Conservation (phyloP, 208 protist genomes). For the Leptomonas seymouri region DNA sequence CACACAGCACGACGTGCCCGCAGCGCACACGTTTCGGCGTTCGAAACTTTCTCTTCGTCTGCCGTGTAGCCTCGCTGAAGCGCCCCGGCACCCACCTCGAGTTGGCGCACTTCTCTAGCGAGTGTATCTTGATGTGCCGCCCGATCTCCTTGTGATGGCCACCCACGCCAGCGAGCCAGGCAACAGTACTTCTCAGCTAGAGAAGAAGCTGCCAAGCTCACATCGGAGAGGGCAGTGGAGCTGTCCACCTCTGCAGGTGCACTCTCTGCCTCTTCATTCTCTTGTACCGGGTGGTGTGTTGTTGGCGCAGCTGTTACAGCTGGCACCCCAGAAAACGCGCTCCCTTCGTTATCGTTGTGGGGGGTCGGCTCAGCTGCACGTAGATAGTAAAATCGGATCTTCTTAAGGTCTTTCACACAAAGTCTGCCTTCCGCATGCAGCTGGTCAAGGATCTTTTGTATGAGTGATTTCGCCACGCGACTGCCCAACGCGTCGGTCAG, state of each 20-base stretch:
- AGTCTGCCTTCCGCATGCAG: slow-evolving; percentile 54
- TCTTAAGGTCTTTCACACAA: slow-evolving; percentile 81
- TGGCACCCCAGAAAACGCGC: background rate
- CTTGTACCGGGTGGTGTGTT: background rate
- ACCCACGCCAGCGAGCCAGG: slow-evolving; percentile 22
- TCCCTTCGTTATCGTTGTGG: background rate
- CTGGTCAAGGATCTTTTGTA: slow-evolving; percentile 75
- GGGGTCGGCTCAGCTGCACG: slow-evolving; percentile 5
- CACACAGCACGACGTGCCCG: slow-evolving; percentile 23
- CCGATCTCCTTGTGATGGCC: slow-evolving; percentile 26
- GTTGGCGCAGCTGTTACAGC: background rate
- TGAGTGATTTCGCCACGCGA: slow-evolving; percentile 67
- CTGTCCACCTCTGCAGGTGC: background rate
- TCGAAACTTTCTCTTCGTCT: background rate
- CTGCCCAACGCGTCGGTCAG: slow-evolving; percentile 88
- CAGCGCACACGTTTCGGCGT: background rate
- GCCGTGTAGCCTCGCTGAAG: background rate
- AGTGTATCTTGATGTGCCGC: slow-evolving; percentile 10
- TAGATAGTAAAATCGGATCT: slow-evolving; percentile 77
- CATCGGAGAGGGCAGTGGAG: background rate
- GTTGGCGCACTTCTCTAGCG: slow-evolving; percentile 7
- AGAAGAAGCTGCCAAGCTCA: background rate
- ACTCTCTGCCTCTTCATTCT: background rate
- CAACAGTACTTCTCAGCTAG: slow-evolving; percentile 14
- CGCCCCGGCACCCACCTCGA: background rate